Base-by-base conservation (phyloP, 2,329 filamentous ascomycete species). In the Penicillium occitanis region DNA sequence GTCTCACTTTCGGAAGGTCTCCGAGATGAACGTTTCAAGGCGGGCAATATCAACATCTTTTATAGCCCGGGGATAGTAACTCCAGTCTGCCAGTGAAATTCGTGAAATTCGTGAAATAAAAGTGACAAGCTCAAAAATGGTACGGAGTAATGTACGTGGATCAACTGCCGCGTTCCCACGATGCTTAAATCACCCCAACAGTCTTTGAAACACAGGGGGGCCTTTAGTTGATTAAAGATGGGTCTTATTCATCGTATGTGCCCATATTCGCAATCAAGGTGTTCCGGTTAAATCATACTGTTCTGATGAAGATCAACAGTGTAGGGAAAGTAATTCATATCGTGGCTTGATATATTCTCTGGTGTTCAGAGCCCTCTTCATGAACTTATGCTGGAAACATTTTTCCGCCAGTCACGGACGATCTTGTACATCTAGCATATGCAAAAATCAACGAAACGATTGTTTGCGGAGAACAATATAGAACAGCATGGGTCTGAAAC, bases 401-500 rank as follows among this genome's bases (percentile, higher is more conserved):
- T 61, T 61, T 61, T 61, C 59, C 59, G 44, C 59, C 44, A 61
- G 44, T 61, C 28, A 55, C 22, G 5, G 48, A 28, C 22, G 14
- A 17, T 30, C 48, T 17, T 17, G 5, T 51, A 3, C 13, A 7
- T 51, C 48, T 1, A 51, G 25, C 6, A 51, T 5, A 30, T 51
- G 48, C 13, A 30, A 7, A 30, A 8, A 44, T 44, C 6, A 6
- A 8, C 5, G 8, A 19, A 19, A 8, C 19, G 11, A 44, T 44
- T 19, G 6, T 44, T 8, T 44, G 17, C 17, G 42, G 42, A 5
- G 42, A 8, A 19, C n/a, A n/a, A 42, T 10, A 44, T 44, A 44
- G 17, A 44, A 44, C 7, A 19, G n/a, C 42, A 19, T 44, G 17
- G 42, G 7, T 44, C 42, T 44, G 42, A 19, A 44, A 44, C 40